Conservation (phyloP, 169 alveolate genomes). For the Plasmodium ovale region DNA sequence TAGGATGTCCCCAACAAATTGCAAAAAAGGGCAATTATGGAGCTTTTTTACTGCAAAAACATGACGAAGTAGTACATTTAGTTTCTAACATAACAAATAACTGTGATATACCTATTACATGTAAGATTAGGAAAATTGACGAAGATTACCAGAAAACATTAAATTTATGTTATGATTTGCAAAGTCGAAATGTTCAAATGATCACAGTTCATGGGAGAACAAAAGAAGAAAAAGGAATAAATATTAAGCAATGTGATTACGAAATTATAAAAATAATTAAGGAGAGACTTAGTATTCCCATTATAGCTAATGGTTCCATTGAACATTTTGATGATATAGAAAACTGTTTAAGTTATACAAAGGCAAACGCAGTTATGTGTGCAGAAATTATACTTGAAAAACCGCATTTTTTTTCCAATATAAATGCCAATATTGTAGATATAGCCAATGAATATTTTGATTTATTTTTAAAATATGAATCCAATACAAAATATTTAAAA, state of each 20-base stretch:
- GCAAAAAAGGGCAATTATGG: slow-evolving; percentile 95
- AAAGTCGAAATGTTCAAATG: slow-evolving; percentile 84
- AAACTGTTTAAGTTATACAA: slow-evolving; percentile 91
- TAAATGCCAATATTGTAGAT: slow-evolving; percentile 46
- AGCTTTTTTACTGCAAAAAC: slow-evolving; percentile 92
- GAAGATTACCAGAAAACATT: slow-evolving; percentile 88
- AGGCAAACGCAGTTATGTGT: slow-evolving; percentile 94
- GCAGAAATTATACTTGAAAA: slow-evolving; percentile 94
- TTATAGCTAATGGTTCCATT: slow-evolving; percentile 96
- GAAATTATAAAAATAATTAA: slow-evolving; percentile 90
- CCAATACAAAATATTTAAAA: slow-evolving; percentile 68
- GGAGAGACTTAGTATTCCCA: slow-evolving; percentile 90
- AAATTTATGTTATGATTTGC: slow-evolving; percentile 90
- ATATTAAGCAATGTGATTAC: slow-evolving; percentile 81
- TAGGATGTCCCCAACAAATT: slow-evolving; percentile 96
- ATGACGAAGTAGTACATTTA: slow-evolving; percentile 86
- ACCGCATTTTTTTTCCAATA: slow-evolving; percentile 87
- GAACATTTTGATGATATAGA: slow-evolving; percentile 89
- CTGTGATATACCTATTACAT: slow-evolving; percentile 90
- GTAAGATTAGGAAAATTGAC: slow-evolving; percentile 92
- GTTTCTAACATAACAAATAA: slow-evolving; percentile 86
- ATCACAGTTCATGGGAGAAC: slow-evolving; percentile 89
- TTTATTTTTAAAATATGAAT: slow-evolving; percentile 61
- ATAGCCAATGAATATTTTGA: slow-evolving; percentile 65
- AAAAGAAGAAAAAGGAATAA: slow-evolving; percentile 79